phyloP scores from a whole-genome alignment of 306 rosid genomes.

The Ormosia emarginata region DNA sequence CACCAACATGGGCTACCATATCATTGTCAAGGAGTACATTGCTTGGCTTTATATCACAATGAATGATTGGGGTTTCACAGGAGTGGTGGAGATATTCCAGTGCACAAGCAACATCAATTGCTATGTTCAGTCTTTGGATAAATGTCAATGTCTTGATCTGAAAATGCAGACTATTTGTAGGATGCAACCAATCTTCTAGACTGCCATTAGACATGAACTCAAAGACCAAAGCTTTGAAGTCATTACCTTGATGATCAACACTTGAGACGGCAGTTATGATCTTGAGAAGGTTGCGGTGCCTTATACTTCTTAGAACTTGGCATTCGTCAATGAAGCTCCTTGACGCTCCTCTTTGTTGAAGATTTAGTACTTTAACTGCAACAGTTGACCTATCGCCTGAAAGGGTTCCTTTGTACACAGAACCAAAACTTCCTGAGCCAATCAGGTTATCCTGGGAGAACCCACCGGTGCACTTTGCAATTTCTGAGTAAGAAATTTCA shows the following conservation, averaged over 20 bases:
- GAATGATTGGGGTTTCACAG: slow-evolving; percentile 26
- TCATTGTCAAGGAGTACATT: slow-evolving; percentile 34
- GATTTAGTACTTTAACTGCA: slow-evolving; percentile 38
- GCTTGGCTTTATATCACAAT: slow-evolving; percentile 39
- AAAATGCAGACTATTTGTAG: neutral
- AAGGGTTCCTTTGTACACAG: slow-evolving; percentile 38
- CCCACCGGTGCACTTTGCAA: slow-evolving; percentile 22
- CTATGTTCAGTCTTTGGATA: slow-evolving; percentile 9
- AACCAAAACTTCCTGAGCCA: slow-evolving; percentile 39
- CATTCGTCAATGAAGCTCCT: slow-evolving; percentile 28
- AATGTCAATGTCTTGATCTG: slow-evolving; percentile 15
- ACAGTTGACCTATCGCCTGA: neutral
- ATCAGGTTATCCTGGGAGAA: slow-evolving; percentile 36
- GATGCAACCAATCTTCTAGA: slow-evolving; percentile 36
- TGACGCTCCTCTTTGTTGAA: slow-evolving; percentile 28
- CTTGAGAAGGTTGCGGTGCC: slow-evolving; percentile 40
- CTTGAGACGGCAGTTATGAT: slow-evolving; percentile 28
- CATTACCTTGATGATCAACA: slow-evolving; percentile 38
- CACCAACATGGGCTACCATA: slow-evolving; percentile 34
- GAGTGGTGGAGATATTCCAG: slow-evolving; percentile 26
- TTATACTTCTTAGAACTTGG: slow-evolving; percentile 16
- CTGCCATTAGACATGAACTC: slow-evolving; percentile 30
- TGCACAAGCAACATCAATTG: slow-evolving; percentile 34
- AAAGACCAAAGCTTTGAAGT: slow-evolving; percentile 32
- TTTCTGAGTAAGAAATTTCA: slow-evolving; percentile 29